Percentiles rank a stretch among this genome's conserved stretches.
Evolutionary conservation across 257 asterid genomes (phyloP).

Genomic region (Schizonepeta tenuifolia): DNA sequence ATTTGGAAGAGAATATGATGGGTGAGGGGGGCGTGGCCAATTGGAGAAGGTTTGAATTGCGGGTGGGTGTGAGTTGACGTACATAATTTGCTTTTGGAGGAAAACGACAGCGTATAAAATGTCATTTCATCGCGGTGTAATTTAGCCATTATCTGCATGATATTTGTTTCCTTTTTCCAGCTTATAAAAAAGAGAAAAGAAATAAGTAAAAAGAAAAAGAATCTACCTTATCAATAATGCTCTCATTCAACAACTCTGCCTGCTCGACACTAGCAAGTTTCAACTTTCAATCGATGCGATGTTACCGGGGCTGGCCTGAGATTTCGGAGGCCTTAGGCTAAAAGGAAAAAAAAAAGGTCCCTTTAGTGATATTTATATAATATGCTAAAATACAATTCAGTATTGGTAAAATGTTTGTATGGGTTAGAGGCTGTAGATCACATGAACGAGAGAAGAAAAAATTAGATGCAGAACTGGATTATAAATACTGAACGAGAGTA

Average conservation of each 20-base stretch:
- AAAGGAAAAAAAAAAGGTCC: too few species aligned
- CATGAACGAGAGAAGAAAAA: too few species aligned
- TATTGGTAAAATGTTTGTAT: too few species aligned
- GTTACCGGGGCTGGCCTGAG: too few species aligned
- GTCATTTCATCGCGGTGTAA: slow-evolving; percentile 23
- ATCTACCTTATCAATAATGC: neutral
- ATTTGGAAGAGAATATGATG: neutral
- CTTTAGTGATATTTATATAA: too few species aligned
- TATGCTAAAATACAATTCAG: too few species aligned
- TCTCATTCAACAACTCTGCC: neutral
- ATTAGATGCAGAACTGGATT: too few species aligned
- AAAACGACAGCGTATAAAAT: slow-evolving; percentile 34
- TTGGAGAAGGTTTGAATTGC: slow-evolving; percentile 6
- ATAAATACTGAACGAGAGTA: too few species aligned
- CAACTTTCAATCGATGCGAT: neutral
- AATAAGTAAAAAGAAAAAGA: neutral
- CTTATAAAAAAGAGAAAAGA: neutral
- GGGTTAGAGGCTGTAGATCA: too few species aligned
- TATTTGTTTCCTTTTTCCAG: neutral
- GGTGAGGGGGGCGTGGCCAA: neutral
- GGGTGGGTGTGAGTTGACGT: slow-evolving; percentile 32
- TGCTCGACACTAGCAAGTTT: neutral
- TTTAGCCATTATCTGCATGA: slow-evolving; percentile 16
- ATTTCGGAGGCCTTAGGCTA: too few species aligned
- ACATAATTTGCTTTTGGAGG: slow-evolving; percentile 33